Percentiles rank a stretch among this genome's conserved stretches.
phyloP scores from a whole-genome alignment of 1,284 basidiomycete species.

The Pyrrhoderma noxium region DNA sequence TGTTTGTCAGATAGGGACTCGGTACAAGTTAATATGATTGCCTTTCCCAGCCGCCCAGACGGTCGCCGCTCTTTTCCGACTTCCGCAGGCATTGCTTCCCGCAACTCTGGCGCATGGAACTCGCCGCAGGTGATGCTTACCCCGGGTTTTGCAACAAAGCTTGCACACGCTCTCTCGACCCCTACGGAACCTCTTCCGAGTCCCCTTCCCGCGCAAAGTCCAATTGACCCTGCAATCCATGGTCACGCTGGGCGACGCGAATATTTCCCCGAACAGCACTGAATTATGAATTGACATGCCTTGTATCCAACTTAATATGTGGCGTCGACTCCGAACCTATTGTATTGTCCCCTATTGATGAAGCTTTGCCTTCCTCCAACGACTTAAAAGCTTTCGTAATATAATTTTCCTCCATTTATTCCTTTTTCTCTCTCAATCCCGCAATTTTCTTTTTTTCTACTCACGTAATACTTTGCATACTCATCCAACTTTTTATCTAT shows the following conservation, averaged over 20 bases:
- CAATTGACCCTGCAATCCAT: slow-evolving; percentile 16
- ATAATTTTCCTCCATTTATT: background rate
- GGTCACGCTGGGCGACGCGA: background rate
- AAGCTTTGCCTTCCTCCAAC: background rate
- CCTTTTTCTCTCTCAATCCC: background rate
- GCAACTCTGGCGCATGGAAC: background rate
- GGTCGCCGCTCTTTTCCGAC: slow-evolving; percentile 2
- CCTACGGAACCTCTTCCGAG: slow-evolving; percentile 14
- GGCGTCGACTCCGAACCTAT: no score
- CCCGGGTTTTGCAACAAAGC: slow-evolving; percentile 16
- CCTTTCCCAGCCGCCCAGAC: background rate
- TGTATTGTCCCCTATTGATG: no score
- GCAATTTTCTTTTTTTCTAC: background rate
- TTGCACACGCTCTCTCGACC: slow-evolving; percentile 12
- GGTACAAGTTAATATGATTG: background rate
- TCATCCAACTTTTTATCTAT: background rate
- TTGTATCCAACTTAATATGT: background rate
- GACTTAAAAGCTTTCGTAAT: background rate
- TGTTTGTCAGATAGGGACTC: slow-evolving; percentile 8
- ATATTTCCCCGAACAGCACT: background rate
- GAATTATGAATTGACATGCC: background rate
- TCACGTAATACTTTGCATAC: background rate
- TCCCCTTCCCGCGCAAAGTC: slow-evolving; percentile 14
- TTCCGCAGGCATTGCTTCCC: slow-evolving; percentile 4
- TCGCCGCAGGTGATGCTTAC: slow-evolving; percentile 14